Base-by-base conservation (phyloP, 768 basidiomycete species). In the Lentinula sp. region DNA sequence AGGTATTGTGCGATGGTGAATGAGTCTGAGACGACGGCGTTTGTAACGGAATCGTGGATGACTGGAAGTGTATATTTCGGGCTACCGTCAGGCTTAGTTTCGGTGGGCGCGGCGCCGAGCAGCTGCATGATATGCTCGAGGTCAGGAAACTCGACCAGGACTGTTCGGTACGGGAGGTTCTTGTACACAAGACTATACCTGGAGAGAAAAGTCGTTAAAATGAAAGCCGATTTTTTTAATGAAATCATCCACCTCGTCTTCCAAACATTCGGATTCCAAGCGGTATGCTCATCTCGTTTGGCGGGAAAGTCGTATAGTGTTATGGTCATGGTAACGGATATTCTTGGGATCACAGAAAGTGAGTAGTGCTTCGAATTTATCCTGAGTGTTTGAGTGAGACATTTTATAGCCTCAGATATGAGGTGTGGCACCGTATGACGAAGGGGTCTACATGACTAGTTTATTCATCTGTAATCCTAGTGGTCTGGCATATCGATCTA, bases 141-240 rank as follows among this genome's bases (percentile, higher is more conserved):
- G 54, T 79, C 75, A 2, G 76, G 76, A 56, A 67, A 75, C 57
- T 78, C 77, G 43, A 79, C 66, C 77, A 77, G 77, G 49, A 70
- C 68, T 6, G 76, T 77, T 66, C 67, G 71, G 65, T 73, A 74
- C 1, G 73, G 62, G 15, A 66, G 23, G 28, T 48, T 28, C 37
- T 65, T 65, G 64, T 62, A 62, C 10, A 54, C 63, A 4, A 65
- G 62, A 39, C 63, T 42, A 48, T 62, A 63, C 43, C 63, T 64
- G 35, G 28, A 28, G 6, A 46, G 9, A 6, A 36, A 56, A 20
- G 53, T 33, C 5, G 16, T n/a, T n/a, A 28, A 28, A 28, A 28
- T 28, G 28, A 28, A 28, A 28, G 28, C 3, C 28, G 28, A 28
- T 28, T 28, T 28, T 28, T 28, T 28, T 28, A 3, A 3, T 2